A percentile compares a stretch with the other conserved stretches of the same genome.
phyloP scores from a whole-genome alignment of 768 basidiomycete genomes.

The Russula abietina region DNA sequence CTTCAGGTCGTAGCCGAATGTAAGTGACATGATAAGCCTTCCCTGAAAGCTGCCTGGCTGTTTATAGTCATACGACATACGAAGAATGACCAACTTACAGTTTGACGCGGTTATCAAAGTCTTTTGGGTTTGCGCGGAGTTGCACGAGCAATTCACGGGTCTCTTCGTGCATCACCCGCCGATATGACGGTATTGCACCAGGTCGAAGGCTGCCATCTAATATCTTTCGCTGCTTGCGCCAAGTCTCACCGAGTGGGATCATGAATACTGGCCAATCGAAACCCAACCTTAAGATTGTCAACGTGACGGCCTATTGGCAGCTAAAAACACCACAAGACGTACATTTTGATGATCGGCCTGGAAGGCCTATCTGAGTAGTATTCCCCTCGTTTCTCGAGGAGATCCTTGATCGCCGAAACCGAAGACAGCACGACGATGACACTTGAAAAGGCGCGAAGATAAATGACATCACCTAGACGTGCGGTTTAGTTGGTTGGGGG shows the following conservation, averaged over 20 bases:
- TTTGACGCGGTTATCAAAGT: no score
- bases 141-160: no score
- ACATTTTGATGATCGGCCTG: neutral
- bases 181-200: no score
- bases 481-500: neutral
- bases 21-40: no score
- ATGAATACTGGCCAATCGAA: neutral
- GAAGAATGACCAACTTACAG: no score
- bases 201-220: no score
- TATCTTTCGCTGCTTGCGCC: constrained; percentile 1
- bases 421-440: neutral
- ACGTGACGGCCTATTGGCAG: no score
- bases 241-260: neutral
- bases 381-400: constrained; percentile 16
- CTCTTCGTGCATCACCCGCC: no score
- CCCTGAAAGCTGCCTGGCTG: no score
- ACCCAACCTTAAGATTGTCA: neutral
- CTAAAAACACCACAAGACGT: neutral
- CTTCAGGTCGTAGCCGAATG: no score
- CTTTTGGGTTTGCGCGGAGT: no score
- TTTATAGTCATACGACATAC: no score
- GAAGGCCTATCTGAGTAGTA: neutral
- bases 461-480: constrained; percentile 11
- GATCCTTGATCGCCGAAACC: neutral
- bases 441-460: neutral